Evolutionary conservation across 352 stramenopile species (phyloP).

Genomic region (Globisporangium orthogonon): DNA sequence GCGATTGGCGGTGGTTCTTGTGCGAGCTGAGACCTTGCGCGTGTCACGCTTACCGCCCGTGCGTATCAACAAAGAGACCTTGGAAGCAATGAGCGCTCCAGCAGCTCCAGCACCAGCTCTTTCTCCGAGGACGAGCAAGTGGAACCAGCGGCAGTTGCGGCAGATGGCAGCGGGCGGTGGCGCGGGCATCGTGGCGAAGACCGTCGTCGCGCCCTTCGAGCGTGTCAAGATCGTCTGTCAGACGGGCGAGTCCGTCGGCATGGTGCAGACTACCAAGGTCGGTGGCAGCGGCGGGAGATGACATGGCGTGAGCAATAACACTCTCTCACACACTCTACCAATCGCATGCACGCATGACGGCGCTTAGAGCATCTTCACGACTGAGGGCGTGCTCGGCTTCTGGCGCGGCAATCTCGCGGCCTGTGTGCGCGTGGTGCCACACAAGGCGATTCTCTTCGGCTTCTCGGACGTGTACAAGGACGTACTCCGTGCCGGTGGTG

Average conservation of each 20-base stretch:
- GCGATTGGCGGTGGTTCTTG: no score
- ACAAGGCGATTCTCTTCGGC: conserved; percentile 78
- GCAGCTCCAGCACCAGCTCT: no score
- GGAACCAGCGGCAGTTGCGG: conserved; percentile 55
- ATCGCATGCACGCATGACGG: no score
- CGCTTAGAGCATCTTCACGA: conserved; percentile 34
- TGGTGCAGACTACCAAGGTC: conserved; percentile 55
- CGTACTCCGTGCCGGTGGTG: conserved; percentile 33
- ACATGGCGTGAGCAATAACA: no score
- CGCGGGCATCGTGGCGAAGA: conserved; percentile 74
- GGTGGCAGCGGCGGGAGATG: no score
- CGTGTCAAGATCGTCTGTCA: conserved; percentile 85
- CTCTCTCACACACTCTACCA: no score
- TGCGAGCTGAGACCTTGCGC: no score
- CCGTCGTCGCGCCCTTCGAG: conserved; percentile 74
- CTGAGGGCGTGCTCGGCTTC: conserved; percentile 59
- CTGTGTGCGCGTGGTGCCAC: conserved; percentile 72
- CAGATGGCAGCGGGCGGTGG: conserved; percentile 66
- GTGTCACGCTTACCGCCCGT: no score
- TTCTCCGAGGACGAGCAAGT: conserved; percentile 9
- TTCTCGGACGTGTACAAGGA: conserved; percentile 88
- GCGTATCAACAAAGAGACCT: no score
- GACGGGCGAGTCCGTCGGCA: conserved; percentile 65
- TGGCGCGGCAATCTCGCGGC: conserved; percentile 72
- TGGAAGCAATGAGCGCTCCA: no score